A percentile compares a stretch with the other conserved stretches of the same genome.
Evolutionary conservation across 83 land plant genomes (phyloP).

Genomic region (Picea abies): DNA sequence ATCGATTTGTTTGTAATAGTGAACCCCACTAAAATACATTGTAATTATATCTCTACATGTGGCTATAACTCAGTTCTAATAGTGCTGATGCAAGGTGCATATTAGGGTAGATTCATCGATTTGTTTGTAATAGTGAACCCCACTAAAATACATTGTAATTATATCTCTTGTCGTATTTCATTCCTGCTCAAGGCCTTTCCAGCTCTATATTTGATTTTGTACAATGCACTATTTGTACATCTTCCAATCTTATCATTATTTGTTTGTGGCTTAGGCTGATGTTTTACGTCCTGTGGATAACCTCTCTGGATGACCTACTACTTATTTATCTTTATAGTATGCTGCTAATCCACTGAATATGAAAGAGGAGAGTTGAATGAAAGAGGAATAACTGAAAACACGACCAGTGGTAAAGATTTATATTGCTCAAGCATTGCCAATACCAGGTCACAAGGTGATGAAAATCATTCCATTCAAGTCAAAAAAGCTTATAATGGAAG

Average conservation of each 20-base stretch:
- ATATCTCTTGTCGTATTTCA: not conserved
- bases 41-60: not conserved
- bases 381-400: not conserved
- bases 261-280: not conserved
- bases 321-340: too few relatives aligned
- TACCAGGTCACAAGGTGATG: not conserved
- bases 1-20: not conserved
- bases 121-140: not conserved
- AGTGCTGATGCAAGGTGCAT: too few relatives aligned
- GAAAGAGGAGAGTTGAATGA: not conserved
- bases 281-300: not conserved
- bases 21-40: not conserved
- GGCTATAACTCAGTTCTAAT: too few relatives aligned
- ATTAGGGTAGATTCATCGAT: not conserved
- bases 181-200: not conserved
- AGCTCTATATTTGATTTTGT: not conserved
- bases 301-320: not conserved
- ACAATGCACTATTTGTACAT: not conserved
- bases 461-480: too few relatives aligned
- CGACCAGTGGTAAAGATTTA: not conserved
- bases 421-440: not conserved
- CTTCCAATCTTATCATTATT: not conserved
- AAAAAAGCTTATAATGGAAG: not conserved
- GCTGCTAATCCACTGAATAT: too few relatives aligned
- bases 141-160: not conserved